Base-by-base conservation (phyloP, 179 eudicot genomes). In the Silene coronaria region DNA sequence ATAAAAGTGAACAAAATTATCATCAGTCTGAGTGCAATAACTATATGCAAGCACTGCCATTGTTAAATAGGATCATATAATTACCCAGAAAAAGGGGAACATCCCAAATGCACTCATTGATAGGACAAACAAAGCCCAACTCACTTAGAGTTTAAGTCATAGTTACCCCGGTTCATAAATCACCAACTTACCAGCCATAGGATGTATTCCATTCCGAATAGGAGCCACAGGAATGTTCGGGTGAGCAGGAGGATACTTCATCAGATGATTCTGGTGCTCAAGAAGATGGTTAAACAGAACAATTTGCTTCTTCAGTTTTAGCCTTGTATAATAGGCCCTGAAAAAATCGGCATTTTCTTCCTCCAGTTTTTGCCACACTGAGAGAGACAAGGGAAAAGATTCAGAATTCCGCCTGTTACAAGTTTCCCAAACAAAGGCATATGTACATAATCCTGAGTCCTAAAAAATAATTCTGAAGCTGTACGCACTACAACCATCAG, bases 311-410 rank as follows among this genome's bases (percentile, higher is more conserved):
- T 95, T 95, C 83, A 95, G 24, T 79, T 95, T 95, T 72, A 95
- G 90, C 89, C 97, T 86, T 84, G 91, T 88, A 85, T 90, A 95
- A 82, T 95, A 95, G 19, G 96, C 97, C 83, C 97, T 87, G 84
- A 95, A 95, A 81, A 95, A 95, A 42, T 93, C 99, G 0, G 97
- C 96, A 87, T 95, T 95, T 83, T 95, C 99, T 89, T 95, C 99
- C 82, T 95, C 99, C 89, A 95, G 78, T 75, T 95, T 95, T 89
- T 95, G 97, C 99, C 99, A 95, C 21, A 95, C 99, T 94, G 76
- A 57, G 67, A 26, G 62, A 71, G 62, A 71, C 80, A 71, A 67
- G n/a, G 3, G 51, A 45, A 45, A 42, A 76, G 64, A 81, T 70
- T 24, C 59, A 13, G 13, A 46, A 70, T 14, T 6, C 51, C 2